Conservation (phyloP, 139 green algal genomes). For the Dunaliella sp. region DNA sequence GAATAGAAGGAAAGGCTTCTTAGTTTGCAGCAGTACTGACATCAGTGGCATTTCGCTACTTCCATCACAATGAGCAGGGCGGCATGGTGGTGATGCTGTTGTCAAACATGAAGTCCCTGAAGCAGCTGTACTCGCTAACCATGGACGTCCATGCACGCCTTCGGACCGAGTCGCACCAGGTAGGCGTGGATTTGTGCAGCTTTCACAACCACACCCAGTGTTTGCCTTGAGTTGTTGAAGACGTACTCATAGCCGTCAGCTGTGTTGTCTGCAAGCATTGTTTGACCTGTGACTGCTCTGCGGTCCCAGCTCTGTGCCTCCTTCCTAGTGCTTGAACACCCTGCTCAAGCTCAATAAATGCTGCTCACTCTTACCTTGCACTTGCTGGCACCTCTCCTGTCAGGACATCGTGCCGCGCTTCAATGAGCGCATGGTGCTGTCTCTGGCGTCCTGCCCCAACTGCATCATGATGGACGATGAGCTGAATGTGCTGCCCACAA, state of each 20-base stretch:
- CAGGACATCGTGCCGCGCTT: slow-evolving; percentile 61
- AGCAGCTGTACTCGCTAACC: slow-evolving; percentile 90
- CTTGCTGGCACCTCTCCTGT: not conserved
- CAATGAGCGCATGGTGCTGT: slow-evolving; percentile 98
- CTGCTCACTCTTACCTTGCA: no score
- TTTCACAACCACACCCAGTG: no score
- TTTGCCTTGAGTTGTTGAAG: no score
- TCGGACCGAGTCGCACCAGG: slow-evolving; percentile 86
- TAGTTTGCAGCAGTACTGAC: no score
- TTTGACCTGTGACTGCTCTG: no score
- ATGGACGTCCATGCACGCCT: slow-evolving; percentile 97
- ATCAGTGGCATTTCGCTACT: no score
- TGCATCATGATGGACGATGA: slow-evolving; percentile 98
- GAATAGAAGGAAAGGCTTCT: no score
- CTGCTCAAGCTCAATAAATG: no score
- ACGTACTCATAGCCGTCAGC: not conserved
- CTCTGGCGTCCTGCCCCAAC: slow-evolving; percentile 73
- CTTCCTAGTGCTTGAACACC: not conserved
- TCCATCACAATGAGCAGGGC: no score
- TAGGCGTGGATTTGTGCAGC: no score
- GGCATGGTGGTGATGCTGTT: slow-evolving; percentile 94
- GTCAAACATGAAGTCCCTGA: slow-evolving; percentile 81
- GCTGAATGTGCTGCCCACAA: slow-evolving; percentile 96
- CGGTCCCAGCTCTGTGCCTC: not conserved
- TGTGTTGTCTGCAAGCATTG: not conserved